Conservation (phyloP, 345 rosid species). For the Passiflora organensis region DNA sequence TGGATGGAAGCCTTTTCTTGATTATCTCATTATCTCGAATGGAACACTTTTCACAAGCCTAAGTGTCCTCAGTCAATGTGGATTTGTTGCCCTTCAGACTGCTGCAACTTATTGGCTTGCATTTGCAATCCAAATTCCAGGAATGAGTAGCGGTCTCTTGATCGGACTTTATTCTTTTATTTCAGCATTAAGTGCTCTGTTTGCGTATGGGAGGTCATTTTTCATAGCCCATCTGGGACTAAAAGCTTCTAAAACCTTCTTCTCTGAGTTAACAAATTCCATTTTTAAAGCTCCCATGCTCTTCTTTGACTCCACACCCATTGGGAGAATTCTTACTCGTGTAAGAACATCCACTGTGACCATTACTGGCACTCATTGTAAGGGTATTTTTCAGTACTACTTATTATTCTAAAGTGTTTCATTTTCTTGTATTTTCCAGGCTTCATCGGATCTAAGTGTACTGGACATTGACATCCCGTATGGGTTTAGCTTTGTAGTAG, state of each 20-base stretch:
- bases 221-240: slow-evolving; percentile 3
- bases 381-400: too few relatives aligned
- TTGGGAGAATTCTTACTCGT: slow-evolving; percentile 25
- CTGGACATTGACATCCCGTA: slow-evolving; percentile 13
- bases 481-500: not conserved
- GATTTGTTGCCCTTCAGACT: slow-evolving; percentile 18
- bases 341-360: slow-evolving; percentile 11
- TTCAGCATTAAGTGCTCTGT: not conserved
- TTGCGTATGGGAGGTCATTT: slow-evolving; percentile 5
- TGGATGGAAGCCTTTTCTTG: slow-evolving; percentile 16
- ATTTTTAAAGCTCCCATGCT: slow-evolving; percentile 31
- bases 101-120: slow-evolving; percentile 24
- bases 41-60: slow-evolving; percentile 9
- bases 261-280: slow-evolving; percentile 13
- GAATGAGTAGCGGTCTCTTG: slow-evolving; percentile 1
- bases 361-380: not conserved
- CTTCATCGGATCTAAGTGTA: slow-evolving; percentile 16
- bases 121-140: slow-evolving; percentile 4
- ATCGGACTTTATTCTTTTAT: slow-evolving; percentile 2
- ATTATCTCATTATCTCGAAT: slow-evolving; percentile 15
- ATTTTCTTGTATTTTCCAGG: not conserved
- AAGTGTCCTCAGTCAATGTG: slow-evolving; percentile 1
- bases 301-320: slow-evolving; percentile 35
- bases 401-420: not conserved
- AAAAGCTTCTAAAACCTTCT: slow-evolving; percentile 22